Evolutionary conservation across 495 filamentous ascomycete species (phyloP).

Genomic region (Stereocaulon alpinum): DNA sequence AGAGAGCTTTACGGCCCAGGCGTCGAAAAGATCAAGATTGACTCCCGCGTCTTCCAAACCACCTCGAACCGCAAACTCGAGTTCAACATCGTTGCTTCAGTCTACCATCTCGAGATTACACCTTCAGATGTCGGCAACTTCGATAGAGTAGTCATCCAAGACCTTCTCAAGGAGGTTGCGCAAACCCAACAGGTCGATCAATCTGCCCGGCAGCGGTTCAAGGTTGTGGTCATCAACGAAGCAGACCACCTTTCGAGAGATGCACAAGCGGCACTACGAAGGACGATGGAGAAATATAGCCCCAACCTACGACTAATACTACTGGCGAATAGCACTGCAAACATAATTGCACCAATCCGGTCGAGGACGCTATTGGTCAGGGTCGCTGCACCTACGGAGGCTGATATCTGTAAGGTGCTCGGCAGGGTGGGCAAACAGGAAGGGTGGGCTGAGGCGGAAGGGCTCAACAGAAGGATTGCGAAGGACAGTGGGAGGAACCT

Average conservation of each 20-base stretch:
- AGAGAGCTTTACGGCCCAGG: conserved; percentile 87
- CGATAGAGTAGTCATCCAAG: conserved; percentile 89
- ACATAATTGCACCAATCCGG: conserved; percentile 94
- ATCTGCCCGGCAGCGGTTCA: conserved; percentile 80
- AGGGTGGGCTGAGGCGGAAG: conserved; percentile 58
- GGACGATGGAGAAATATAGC: conserved; percentile 99
- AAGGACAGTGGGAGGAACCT: conserved; percentile 88
- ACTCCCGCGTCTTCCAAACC: conserved; percentile 90
- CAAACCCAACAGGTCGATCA: conserved; percentile 97
- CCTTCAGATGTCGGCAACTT: conserved; percentile 95
- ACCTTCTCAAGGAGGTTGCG: conserved; percentile 92
- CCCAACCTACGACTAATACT: conserved; percentile 87
- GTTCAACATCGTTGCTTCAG: conserved; percentile 93
- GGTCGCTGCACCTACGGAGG: conserved; percentile 79
- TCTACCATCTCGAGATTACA: conserved; percentile 97
- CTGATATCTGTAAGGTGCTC: conserved; percentile 71
- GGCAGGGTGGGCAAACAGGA: conserved; percentile 65
- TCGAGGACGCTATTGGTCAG: conserved; percentile 81
- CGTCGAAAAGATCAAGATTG: conserved; percentile 96
- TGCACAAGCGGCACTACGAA: conserved; percentile 86
- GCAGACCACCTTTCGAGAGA: conserved; percentile 92
- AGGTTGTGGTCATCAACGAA: conserved; percentile 98
- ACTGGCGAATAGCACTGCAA: conserved; percentile 86
- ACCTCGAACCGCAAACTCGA: conserved; percentile 92
- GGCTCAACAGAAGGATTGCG: conserved; percentile 72